Percentiles rank a stretch among this genome's conserved stretches.
phyloP scores from a whole-genome alignment of 2,329 filamentous ascomycete genomes.

The Trichoderma endophyticum region DNA sequence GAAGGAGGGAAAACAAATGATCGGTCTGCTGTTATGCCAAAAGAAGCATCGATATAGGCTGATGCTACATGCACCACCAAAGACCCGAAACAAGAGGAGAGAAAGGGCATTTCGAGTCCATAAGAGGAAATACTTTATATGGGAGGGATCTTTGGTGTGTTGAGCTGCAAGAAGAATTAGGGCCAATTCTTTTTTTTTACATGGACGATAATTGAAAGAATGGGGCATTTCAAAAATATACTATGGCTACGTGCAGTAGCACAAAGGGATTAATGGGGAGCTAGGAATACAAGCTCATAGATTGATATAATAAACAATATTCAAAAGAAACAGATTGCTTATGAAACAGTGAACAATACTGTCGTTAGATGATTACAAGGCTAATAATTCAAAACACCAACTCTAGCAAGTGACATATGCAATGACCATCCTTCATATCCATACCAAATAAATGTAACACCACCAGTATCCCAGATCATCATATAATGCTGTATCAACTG shows the following conservation, averaged over 20 bases:
- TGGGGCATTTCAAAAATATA: neutral
- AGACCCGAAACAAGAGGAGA: too few relatives aligned
- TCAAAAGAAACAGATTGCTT: neutral
- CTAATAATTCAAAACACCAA: neutral
- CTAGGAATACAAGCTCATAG: neutral
- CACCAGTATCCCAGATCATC: neutral
- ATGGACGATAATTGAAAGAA: neutral
- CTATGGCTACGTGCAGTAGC: neutral
- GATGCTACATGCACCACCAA: neutral
- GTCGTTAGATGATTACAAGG: too few relatives aligned
- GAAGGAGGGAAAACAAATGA: neutral
- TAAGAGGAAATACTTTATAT: neutral
- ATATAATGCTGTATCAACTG: neutral
- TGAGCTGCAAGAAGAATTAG: neutral
- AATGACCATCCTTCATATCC: neutral
- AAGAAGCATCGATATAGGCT: neutral
- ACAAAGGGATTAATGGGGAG: neutral
- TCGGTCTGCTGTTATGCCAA: neutral
- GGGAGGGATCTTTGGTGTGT: too few relatives aligned
- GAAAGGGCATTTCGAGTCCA: neutral
- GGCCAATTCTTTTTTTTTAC: neutral
- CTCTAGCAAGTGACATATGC: neutral
- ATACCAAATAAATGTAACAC: neutral
- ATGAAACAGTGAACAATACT: neutral
- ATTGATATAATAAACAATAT: neutral